Percentiles rank a stretch among this genome's conserved stretches.
phyloP scores from a whole-genome alignment of 805 yeast genomes.

The Tetrapisispora iriomotensis region DNA sequence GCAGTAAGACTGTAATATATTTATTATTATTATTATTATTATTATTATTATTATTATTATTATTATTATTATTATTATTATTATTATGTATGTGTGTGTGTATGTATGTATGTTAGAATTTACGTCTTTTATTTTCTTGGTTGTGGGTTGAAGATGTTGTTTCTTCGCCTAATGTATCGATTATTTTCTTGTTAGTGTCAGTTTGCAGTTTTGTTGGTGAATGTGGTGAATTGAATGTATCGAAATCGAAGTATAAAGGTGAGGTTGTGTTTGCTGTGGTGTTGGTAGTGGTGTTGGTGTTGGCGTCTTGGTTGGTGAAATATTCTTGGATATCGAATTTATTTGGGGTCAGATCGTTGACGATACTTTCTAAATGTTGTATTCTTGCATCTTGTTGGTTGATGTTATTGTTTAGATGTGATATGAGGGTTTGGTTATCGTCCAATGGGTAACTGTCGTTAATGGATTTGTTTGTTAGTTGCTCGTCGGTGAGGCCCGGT shows the following conservation, averaged over 20 bases:
- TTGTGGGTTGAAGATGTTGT: neutral
- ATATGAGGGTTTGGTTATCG: neutral
- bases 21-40: too few relatives aligned
- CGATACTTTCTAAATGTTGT: constrained; percentile 26
- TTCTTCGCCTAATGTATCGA: neutral
- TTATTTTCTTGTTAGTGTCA: neutral
- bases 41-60: too few relatives aligned
- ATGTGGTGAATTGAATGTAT: neutral
- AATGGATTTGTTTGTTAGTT: constrained; percentile 1
- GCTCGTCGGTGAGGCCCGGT: neutral
- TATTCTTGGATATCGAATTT: constrained; percentile 1
- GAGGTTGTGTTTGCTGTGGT: neutral
- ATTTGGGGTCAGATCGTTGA: constrained; percentile 8
- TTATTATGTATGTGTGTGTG: neutral
- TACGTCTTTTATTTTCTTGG: neutral
- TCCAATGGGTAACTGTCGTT: constrained; percentile 1
- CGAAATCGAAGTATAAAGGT: neutral
- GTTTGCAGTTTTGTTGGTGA: neutral
- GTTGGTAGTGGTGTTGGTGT: neutral
- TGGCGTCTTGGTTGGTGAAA: neutral
- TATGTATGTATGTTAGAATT: neutral
- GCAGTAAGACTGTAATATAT: too few relatives aligned
- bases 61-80: too few relatives aligned
- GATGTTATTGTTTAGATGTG: constrained; percentile 21
- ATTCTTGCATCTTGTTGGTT: constrained; percentile 26